Percentiles rank a stretch among this genome's conserved stretches.
These are phyloP conservation scores for Oxyria digyna DNA, from an alignment of 148 eudicot genomes.

Conservation along the genomic window DNA sequence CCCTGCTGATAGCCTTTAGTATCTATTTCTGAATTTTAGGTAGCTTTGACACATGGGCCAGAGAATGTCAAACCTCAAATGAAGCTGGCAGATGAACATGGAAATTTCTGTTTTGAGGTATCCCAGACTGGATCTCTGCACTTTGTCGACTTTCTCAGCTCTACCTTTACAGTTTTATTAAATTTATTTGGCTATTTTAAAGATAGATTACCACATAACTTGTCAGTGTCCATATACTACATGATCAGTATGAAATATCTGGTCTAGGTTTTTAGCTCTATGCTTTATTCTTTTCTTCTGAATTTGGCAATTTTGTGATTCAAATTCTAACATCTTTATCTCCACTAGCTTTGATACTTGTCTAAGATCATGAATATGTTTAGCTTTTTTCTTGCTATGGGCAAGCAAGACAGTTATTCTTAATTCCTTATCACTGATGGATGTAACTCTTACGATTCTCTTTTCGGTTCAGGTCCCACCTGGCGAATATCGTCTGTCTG, in stretches of 20 bases:
- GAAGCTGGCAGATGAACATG: constrained; percentile 58
- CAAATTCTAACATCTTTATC: not conserved
- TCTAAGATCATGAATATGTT: not conserved
- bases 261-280: not conserved
- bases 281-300: not conserved
- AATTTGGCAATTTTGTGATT: not conserved
- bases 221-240: not conserved
- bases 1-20: not conserved
- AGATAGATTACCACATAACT: not conserved
- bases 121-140: not conserved
- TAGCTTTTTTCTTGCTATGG: not conserved
- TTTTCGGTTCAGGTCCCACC: constrained; percentile 59
- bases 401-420: not conserved
- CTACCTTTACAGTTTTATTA: not conserved
- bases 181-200: not conserved
- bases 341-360: not conserved
- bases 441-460: not conserved
- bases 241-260: not conserved
- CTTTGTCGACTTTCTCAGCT: not conserved
- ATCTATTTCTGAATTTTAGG: constrained; percentile 32
- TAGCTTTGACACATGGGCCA: constrained; percentile 98
- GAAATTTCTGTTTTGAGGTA: constrained; percentile 94
- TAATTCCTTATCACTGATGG: not conserved
- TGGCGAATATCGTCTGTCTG: constrained; percentile 92
- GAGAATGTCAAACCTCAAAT: constrained; percentile 93